Base-by-base conservation (phyloP, 129 eudicot species). In the Calendula officinalis region DNA sequence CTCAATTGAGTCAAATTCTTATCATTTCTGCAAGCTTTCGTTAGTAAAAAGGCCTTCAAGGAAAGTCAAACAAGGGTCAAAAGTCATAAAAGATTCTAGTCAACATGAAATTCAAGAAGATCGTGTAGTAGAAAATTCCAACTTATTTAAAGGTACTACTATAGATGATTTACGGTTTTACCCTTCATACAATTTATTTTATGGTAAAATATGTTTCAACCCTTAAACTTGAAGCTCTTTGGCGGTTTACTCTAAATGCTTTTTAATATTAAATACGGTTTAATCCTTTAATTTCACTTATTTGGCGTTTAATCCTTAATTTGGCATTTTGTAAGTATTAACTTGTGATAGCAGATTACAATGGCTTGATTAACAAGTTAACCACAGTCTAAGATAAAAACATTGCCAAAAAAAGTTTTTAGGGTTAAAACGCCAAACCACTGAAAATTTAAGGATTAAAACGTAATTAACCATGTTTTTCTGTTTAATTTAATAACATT, bases 11-110 rank as follows among this genome's bases (percentile, higher is more conserved):
- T 81, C 91, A 62, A 84, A 82, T 65, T 42, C 83, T 27, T 91
- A 91, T 64, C 94, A 83, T 64, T 91, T 87, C 50, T 91, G 98
- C 86, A 91, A 87, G 75, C 80, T 87, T 67, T 91, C 98, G 0
- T 57, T 87, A 51, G 78, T 87, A 41, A 80, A 84, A 77, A 73
- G 72, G 57, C 78, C 80, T 57, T 56, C 64, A 45, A 74, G 63
- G 42, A 81, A 71, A 74, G 52, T 46, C 55, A 79, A 71, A 64
- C 70, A 38, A 1, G 68, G 54, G 16, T 46, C 53, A 10, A 78
- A 57, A 60, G 69, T 22, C 49, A n/a, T 12, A 27, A 79, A 77
- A 57, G 56, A 63, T 53, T 55, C 65, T 45, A 69, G 54, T 57
- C 66, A 55, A 53, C 66, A 36, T 60, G 75, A 35, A 60, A 40